A percentile compares a stretch with the other conserved stretches of the same genome.
These are phyloP conservation scores for Chalciporus pseudorubinellus DNA, from an alignment of 768 basidiomycete species.

Conservation along the genomic window DNA sequence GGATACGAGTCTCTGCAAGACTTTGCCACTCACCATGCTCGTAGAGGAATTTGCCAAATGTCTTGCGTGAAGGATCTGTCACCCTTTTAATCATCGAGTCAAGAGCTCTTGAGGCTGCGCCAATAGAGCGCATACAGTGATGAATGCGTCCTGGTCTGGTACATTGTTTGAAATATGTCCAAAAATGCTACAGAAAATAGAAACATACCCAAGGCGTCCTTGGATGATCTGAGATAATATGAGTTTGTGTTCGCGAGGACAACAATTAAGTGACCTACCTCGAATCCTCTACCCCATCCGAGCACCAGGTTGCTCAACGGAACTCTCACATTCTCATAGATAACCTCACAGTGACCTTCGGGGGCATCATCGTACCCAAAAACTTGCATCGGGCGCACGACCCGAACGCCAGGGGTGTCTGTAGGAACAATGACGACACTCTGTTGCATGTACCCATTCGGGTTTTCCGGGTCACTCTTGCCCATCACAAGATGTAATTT, in stretches of 20 bases:
- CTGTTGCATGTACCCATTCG: slow-evolving; percentile 76
- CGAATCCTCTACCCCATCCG: slow-evolving; percentile 95
- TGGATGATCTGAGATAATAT: slow-evolving; percentile 71
- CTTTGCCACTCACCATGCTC: slow-evolving; percentile 68
- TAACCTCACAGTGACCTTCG: slow-evolving; percentile 94
- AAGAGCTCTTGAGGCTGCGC: slow-evolving; percentile 78
- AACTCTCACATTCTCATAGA: slow-evolving; percentile 92
- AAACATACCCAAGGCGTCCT: slow-evolving; percentile 82
- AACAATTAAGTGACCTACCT: slow-evolving; percentile 44
- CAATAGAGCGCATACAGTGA: slow-evolving; percentile 97
- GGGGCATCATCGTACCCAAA: slow-evolving; percentile 95
- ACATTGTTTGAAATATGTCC: not conserved
- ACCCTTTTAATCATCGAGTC: slow-evolving; percentile 88
- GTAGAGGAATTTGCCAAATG: slow-evolving; percentile 89
- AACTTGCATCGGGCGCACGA: slow-evolving; percentile 91
- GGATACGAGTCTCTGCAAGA: not conserved
- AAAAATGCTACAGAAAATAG: not conserved
- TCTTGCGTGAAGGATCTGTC: slow-evolving; percentile 88
- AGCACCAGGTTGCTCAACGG: slow-evolving; percentile 79
- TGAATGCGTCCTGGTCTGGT: slow-evolving; percentile 90
- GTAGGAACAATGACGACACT: slow-evolving; percentile 95
- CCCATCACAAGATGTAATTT: slow-evolving; percentile 92
- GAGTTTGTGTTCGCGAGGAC: not conserved
- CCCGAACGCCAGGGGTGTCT: slow-evolving; percentile 78
- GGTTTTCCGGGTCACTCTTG: slow-evolving; percentile 85